A percentile compares a stretch with the other conserved stretches of the same genome.
Conservation (phyloP, 75 land plant genomes). For the Pinus albicaulis region DNA sequence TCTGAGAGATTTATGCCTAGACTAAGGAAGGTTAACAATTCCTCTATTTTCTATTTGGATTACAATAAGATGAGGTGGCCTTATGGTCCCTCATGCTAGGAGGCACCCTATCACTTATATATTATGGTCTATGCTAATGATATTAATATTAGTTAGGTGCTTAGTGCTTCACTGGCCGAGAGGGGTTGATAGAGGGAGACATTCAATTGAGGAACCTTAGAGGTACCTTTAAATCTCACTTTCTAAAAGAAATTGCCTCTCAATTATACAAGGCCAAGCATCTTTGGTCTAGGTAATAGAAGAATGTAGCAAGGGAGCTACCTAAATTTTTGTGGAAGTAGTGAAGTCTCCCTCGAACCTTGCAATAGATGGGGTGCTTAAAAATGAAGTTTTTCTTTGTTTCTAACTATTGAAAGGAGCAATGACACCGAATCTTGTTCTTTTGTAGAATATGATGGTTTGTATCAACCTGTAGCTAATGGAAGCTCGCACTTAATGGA, state of each 20-base stretch:
- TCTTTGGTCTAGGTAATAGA: background rate
- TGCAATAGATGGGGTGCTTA: background rate
- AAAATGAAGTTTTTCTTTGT: background rate
- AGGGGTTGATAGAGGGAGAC: background rate
- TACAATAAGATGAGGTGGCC: background rate
- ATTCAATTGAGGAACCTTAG: background rate
- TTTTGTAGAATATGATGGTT: background rate
- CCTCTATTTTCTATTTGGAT: background rate
- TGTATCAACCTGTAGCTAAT: background rate
- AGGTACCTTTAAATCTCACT: background rate
- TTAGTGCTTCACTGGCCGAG: background rate
- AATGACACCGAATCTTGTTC: background rate
- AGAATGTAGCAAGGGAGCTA: background rate
- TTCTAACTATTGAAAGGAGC: background rate
- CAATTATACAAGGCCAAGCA: background rate
- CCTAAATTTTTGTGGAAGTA: background rate
- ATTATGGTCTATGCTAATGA: background rate
- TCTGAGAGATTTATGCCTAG: background rate
- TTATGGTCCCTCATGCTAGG: background rate
- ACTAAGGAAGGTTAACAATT: background rate
- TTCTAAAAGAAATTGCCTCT: background rate
- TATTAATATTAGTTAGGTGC: background rate
- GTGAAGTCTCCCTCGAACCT: background rate
- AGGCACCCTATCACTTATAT: background rate
- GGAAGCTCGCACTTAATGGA: background rate